These are phyloP conservation scores for Oldenlandia corymbosa DNA, from an alignment of 257 asterid genomes.

Conservation along the genomic window DNA sequence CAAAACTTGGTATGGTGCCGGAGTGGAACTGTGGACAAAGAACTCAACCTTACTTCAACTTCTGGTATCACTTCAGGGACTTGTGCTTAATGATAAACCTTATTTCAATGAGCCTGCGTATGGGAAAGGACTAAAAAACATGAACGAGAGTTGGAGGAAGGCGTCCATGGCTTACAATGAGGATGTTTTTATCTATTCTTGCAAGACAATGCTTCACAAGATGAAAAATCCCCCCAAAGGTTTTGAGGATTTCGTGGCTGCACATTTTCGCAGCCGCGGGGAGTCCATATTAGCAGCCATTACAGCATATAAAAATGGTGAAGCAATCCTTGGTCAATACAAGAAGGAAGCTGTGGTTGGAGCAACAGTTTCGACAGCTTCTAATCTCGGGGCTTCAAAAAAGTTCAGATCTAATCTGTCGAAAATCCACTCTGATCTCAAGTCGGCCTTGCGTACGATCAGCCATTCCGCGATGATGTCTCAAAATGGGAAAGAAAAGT, in stretches of 20 bases:
- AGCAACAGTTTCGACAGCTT: conserved; percentile 17
- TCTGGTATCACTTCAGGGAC: conserved; percentile 59
- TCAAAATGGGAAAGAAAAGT: background rate
- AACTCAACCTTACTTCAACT: conserved; percentile 49
- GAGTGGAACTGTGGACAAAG: conserved; percentile 33
- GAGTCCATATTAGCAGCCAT: conserved; percentile 28
- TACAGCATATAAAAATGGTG: conserved; percentile 27
- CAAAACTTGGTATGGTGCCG: conserved; percentile 37
- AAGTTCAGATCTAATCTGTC: conserved; percentile 13
- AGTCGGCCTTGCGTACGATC: background rate
- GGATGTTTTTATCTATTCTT: conserved; percentile 31
- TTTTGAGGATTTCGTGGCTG: conserved; percentile 35
- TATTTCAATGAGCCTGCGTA: conserved; percentile 50
- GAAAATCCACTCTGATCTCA: conserved; percentile 5
- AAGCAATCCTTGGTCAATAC: conserved; percentile 20
- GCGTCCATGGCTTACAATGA: conserved; percentile 30
- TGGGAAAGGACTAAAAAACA: background rate
- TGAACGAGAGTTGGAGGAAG: background rate
- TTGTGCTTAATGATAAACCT: conserved; percentile 51
- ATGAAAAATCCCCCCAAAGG: conserved; percentile 33
- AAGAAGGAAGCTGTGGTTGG: conserved; percentile 2
- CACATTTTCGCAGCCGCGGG: conserved; percentile 27
- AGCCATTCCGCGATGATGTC: background rate
- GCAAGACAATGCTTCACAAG: conserved; percentile 36
- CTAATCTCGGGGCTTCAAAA: conserved; percentile 7